phyloP scores from a whole-genome alignment of 2,329 filamentous ascomycete species.

The Coniochaeta sp. region DNA sequence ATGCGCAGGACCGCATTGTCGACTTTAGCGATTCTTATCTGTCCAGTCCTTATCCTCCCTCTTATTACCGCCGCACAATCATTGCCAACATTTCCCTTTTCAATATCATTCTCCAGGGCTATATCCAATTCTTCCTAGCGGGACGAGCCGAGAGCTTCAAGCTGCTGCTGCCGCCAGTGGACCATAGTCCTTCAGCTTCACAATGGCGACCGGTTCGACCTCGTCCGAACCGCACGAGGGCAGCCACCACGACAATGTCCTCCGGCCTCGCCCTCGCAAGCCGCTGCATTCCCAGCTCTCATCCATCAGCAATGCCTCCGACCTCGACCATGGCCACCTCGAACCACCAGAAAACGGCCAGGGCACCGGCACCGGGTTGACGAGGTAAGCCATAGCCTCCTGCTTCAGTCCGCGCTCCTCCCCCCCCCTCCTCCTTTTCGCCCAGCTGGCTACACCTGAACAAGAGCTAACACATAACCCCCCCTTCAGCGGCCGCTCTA shows the following conservation, averaged over 20 bases:
- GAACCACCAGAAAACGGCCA: slow-evolving; percentile 25
- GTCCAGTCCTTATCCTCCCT: not conserved
- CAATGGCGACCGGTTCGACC: not conserved
- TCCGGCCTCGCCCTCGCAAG: slow-evolving; percentile 42
- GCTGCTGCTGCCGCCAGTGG: not conserved
- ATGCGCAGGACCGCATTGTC: not conserved
- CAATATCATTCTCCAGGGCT: not conserved
- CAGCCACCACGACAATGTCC: not conserved
- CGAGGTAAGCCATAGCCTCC: slow-evolving; percentile 29
- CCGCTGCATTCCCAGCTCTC: slow-evolving; percentile 40
- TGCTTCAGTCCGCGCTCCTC: not conserved
- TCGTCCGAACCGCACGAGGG: not conserved
- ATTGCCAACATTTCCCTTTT: not conserved
- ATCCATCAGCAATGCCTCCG: slow-evolving; percentile 30
- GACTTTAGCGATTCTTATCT: not conserved
- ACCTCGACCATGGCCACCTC: slow-evolving; percentile 27
- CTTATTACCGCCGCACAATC: not conserved
- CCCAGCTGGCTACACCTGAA: not conserved
- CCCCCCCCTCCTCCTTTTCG: not conserved
- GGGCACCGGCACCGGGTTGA: slow-evolving; percentile 34
- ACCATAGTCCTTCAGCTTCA: not conserved
- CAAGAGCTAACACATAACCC: slow-evolving; percentile 5
- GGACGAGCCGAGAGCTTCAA: not conserved
- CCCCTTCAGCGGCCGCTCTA: slow-evolving; percentile 65
- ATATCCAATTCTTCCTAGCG: not conserved